Base-by-base conservation (phyloP, 768 basidiomycete species). In the Amanita pseudoporphyria region DNA sequence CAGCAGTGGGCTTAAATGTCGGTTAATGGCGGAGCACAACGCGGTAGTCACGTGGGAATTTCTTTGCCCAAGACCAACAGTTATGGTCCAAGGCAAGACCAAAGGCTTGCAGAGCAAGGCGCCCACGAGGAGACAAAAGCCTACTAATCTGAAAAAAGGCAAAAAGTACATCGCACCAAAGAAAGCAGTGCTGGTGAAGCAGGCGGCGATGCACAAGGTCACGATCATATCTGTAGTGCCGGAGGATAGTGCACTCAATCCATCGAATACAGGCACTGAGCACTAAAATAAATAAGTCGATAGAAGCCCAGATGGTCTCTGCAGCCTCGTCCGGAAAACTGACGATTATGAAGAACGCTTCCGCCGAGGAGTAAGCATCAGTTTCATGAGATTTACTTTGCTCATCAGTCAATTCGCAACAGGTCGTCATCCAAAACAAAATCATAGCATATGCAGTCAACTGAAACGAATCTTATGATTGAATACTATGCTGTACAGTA, bases 301-400 rank as follows among this genome's bases (percentile, higher is more conserved):
- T 97, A 58, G 93, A 97, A 64, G 74, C 77, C 49, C 92, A 94
- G 66, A 90, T 93, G 81, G 87, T 90, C 12, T 70, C 80, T 43
- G 91, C 91, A 6, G 93, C 93, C 3, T 91, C 88, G 4, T 72
- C 82, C 36, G 93, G 93, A 33, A 91, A 89, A 63, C 72, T 97
- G 53, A 89, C 89, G 24, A 92, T 97, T 63, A 91, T 97, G 91
- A 88, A 87, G 68, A 78, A 82, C 53, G 64, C 68, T 12, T 71
- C 64, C 16, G 62, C 71, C 33, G 74, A 78, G 54, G 60, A 56
- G 74, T 76, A 54, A 21, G 49, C 18, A 3, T 39, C 46, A 14
- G 28, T n/a, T 26, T 7, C 4, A 9, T 31, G 14, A 19, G 13
- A 21, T 16, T 31, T 16, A 22, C 31, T 31, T 19, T 33, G 26